These are phyloP conservation scores for Aspergillus sp. DNA, from an alignment of 2,329 filamentous ascomycete genomes.

Conservation along the genomic window DNA sequence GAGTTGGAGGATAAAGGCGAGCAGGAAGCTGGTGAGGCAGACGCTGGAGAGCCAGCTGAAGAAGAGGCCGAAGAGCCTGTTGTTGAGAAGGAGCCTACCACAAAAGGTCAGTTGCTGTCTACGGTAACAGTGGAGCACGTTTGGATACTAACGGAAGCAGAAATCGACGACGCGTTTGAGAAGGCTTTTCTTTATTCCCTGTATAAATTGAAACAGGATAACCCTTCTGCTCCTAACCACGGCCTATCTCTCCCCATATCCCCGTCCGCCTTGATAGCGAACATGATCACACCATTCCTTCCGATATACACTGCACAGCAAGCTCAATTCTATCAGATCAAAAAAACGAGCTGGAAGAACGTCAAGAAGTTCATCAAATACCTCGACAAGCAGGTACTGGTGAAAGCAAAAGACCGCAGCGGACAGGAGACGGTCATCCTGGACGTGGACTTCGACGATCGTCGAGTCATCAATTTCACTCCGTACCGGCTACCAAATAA, in stretches of 20 bases:
- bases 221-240: constrained; percentile 52
- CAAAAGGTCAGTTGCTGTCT: constrained; percentile 48
- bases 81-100: constrained; percentile 53
- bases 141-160: constrained; percentile 39
- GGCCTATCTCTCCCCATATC: constrained; percentile 63
- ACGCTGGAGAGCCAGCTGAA: constrained; percentile 19
- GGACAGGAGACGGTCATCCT: constrained; percentile 64
- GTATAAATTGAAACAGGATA: constrained; percentile 58
- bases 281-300: constrained; percentile 65
- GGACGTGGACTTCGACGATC: constrained; percentile 64
- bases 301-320: constrained; percentile 58
- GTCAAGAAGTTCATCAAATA: constrained; percentile 69
- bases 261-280: constrained; percentile 63
- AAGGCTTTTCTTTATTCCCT: constrained; percentile 65
- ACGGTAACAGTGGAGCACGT: background rate
- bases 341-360: constrained; percentile 70
- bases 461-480: constrained; percentile 54
- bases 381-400: constrained; percentile 62
- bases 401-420: constrained; percentile 65
- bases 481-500: constrained; percentile 64
- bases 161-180: constrained; percentile 66
- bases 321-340: constrained; percentile 62
- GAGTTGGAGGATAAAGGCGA: constrained; percentile 32
- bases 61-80: constrained; percentile 31
- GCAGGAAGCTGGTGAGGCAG: constrained; percentile 8